Base-by-base conservation (phyloP, 1,284 basidiomycete species). In the Tetrapyrgos nigripes region DNA sequence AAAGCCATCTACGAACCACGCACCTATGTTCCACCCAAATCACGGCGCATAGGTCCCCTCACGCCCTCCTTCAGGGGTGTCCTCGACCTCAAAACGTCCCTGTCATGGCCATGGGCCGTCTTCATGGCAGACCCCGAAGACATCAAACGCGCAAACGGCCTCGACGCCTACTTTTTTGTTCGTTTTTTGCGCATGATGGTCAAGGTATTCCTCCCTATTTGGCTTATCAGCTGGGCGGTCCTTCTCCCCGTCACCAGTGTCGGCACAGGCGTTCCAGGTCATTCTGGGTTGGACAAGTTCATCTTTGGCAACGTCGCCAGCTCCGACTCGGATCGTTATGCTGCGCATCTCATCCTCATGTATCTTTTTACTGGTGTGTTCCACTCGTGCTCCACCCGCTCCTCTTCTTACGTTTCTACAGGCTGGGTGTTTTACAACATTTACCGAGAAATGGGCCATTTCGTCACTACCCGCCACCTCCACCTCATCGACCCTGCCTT, bases 141-240 rank as follows among this genome's bases (percentile, higher is more conserved):
- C 4, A 88, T 92, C 52, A 82, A 82, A 59, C 71, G 76, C n/a
- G 79, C 87, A 60, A 97, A 97, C 64, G 96, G 97, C 33, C 83
- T 94, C 59, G 97, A 99, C 70, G 93, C 95, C 29, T 99, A 97
- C 79, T 90, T 97, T 71, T 98, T 94, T 68, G 86, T 97, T 49
- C 89, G 94, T 56, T 98, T 92, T 73, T 81, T 96, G 43, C 87
- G 89, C 58, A 87, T 92, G 79, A 89, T 94, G 84, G 73, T 91
- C 54, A 85, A 88, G 66, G 80, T 96, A 55, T 83, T 97, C 67
- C 69, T 93, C 1, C 94, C 95, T 21, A 91, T 97, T 70, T 92
- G 88, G 92, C 58, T 92, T 57, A 60, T 93, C 50, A 87, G 88
- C 3, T 93, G 91, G 91, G 70, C 73, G 27, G 75, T 92, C 45